These are phyloP conservation scores for Rhypophila decipiens DNA, from an alignment of 495 filamentous ascomycete genomes.

Conservation along the genomic window DNA sequence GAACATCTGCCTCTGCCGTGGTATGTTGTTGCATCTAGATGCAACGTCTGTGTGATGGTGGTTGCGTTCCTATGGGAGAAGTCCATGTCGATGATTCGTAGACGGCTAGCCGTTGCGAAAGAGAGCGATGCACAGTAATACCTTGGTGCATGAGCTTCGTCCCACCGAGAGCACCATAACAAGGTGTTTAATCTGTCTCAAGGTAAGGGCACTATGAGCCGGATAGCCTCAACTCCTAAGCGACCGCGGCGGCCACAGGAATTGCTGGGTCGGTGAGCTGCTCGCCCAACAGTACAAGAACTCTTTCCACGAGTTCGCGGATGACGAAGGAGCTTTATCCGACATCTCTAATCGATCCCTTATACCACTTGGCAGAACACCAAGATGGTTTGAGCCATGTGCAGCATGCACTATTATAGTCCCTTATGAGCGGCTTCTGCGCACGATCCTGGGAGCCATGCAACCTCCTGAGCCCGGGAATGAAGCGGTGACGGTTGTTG, in stretches of 20 bases:
- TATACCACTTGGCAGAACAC: too few relatives aligned
- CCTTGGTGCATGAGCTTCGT: conserved; percentile 11
- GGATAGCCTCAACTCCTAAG: conserved; percentile 11
- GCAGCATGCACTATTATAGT: too few relatives aligned
- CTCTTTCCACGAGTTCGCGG: too few relatives aligned
- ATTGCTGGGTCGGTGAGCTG: conserved; percentile 5
- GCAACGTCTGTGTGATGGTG: conserved; percentile 2
- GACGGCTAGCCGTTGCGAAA: conserved; percentile 1
- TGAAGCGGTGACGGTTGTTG: neutral
- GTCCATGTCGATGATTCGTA: conserved; percentile 1
- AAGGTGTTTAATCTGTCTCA: conserved; percentile 11
- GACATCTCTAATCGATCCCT: too few relatives aligned
- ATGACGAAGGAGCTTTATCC: too few relatives aligned
- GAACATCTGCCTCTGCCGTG: too few relatives aligned
- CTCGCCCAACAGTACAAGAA: too few relatives aligned
- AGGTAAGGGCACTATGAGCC: conserved; percentile 4
- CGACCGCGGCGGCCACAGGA: neutral
- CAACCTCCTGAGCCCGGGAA: conserved; percentile 11
- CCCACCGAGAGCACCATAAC: conserved; percentile 9
- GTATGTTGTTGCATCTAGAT: neutral
- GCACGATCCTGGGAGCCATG: conserved; percentile 12
- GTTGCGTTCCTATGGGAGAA: neutral
- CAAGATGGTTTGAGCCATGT: too few relatives aligned
- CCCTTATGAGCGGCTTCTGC: neutral
- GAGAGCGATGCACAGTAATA: neutral